phyloP scores from a whole-genome alignment of 768 basidiomycete genomes.

The Amanita pseudoporphyria region DNA sequence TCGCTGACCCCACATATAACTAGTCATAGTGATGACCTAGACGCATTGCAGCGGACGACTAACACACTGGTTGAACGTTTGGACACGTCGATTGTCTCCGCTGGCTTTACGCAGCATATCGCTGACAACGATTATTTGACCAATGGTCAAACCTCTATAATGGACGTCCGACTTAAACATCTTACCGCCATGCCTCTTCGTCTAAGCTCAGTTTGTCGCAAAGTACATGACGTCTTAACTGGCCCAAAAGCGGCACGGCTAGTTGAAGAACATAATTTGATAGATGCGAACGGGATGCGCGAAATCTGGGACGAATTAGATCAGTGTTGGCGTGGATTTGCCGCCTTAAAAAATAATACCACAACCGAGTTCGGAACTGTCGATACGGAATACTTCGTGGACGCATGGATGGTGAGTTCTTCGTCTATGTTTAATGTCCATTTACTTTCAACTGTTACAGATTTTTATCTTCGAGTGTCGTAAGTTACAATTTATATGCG shows the following conservation, averaged over 20 bases:
- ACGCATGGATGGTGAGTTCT: conserved; percentile 69
- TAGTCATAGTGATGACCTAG: conserved; percentile 70
- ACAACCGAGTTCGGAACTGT: conserved; percentile 21
- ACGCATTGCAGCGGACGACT: conserved; percentile 58
- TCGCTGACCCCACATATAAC: background rate
- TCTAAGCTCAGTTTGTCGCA: conserved; percentile 68
- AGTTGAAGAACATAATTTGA: conserved; percentile 37
- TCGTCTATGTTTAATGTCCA: conserved; percentile 8
- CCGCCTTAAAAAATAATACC: conserved; percentile 39
- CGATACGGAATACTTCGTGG: conserved; percentile 53
- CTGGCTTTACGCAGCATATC: background rate
- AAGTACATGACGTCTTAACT: conserved; percentile 70
- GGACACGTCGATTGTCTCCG: background rate
- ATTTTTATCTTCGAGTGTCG: conserved; percentile 89
- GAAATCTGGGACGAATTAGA: conserved; percentile 84
- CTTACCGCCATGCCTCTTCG: conserved; percentile 61
- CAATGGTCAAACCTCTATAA: background rate
- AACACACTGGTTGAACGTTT: conserved; percentile 26
- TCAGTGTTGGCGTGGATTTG: conserved; percentile 78
- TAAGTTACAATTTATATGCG: conserved; percentile 29
- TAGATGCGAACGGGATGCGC: conserved; percentile 57
- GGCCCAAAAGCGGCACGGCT: conserved; percentile 62
- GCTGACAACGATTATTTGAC: background rate
- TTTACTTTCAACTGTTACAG: conserved; percentile 24
- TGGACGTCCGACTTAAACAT: conserved; percentile 28